phyloP scores from a whole-genome alignment of 1,139 yeast genomes.

The Wickerhamiella pararugosa region DNA sequence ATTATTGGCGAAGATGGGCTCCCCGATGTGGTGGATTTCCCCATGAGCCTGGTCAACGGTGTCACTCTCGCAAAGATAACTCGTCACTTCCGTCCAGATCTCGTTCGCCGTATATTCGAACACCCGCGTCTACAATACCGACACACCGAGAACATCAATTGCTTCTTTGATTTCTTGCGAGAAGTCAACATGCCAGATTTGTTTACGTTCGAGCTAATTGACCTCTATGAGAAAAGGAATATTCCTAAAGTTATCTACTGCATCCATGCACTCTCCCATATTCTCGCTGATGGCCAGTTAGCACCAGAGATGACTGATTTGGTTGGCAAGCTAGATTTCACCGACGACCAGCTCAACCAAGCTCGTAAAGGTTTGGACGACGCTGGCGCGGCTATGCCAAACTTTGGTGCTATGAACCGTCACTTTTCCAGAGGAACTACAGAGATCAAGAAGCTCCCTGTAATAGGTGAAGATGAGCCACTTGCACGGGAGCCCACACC shows the following conservation, averaged over 20 bases:
- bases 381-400: slow-evolving; percentile 28
- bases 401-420: slow-evolving; percentile 28
- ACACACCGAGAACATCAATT: slow-evolving; percentile 85
- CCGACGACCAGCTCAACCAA: slow-evolving; percentile 48
- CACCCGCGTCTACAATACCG: slow-evolving; percentile 63
- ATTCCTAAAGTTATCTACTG: slow-evolving; percentile 92
- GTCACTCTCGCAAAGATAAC: slow-evolving; percentile 71
- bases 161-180: slow-evolving; percentile 60
- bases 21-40: slow-evolving; percentile 36
- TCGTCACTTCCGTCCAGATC: slow-evolving; percentile 51
- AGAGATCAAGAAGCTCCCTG: not conserved
- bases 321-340: slow-evolving; percentile 47
- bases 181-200: slow-evolving; percentile 65
- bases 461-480: not conserved
- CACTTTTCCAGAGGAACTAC: slow-evolving; percentile 20
- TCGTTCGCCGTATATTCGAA: slow-evolving; percentile 38
- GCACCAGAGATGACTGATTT: slow-evolving; percentile 52
- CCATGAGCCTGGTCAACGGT: slow-evolving; percentile 66
- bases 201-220: slow-evolving; percentile 82
- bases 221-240: slow-evolving; percentile 80
- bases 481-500: not conserved
- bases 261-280: slow-evolving; percentile 73
- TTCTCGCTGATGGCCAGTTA: slow-evolving; percentile 38
- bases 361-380: slow-evolving; percentile 53
- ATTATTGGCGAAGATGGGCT: slow-evolving; percentile 36